Percentiles rank a stretch among this genome's conserved stretches.
Evolutionary conservation across 768 basidiomycete species (phyloP).

Genomic region (Naganishia vishniacii): DNA sequence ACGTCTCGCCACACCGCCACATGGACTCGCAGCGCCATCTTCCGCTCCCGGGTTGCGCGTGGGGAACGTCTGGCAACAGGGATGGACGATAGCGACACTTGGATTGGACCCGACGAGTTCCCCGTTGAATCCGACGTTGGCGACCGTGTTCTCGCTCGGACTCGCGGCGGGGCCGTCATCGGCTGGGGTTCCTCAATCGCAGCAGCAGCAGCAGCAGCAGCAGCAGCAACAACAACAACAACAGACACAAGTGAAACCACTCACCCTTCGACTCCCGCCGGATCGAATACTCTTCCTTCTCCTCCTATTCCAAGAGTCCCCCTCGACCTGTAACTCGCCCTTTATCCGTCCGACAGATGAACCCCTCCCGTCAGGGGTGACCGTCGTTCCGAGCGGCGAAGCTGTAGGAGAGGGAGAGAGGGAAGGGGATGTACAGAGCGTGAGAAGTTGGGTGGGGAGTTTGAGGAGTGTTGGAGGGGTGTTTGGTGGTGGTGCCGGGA

Average conservation of each 20-base stretch:
- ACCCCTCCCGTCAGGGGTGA: constrained; percentile 40
- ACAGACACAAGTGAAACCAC: constrained; percentile 31
- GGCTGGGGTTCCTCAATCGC: constrained; percentile 22
- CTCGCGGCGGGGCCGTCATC: constrained; percentile 27
- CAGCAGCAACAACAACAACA: background rate
- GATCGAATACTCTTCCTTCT: constrained; percentile 45
- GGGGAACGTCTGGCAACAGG: constrained; percentile 37
- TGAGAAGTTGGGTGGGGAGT: constrained; percentile 47
- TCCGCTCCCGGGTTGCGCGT: background rate
- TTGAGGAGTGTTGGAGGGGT: constrained; percentile 44
- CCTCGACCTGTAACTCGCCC: constrained; percentile 38
- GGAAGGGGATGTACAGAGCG: constrained; percentile 46
- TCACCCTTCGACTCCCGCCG: constrained; percentile 43
- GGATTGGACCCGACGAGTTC: constrained; percentile 44
- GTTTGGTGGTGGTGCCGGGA: constrained; percentile 29
- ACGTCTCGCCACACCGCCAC: constrained; percentile 35
- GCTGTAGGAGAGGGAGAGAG: constrained; percentile 24
- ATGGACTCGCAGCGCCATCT: background rate
- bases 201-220: background rate
- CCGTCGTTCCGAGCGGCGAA: background rate
- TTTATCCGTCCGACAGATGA: constrained; percentile 45
- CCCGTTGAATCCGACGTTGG: constrained; percentile 37
- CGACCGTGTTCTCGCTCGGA: constrained; percentile 29
- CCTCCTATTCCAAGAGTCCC: constrained; percentile 33
- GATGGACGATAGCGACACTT: constrained; percentile 45